These are phyloP conservation scores for Myrica gale DNA, from an alignment of 306 rosid genomes.

Conservation along the genomic window DNA sequence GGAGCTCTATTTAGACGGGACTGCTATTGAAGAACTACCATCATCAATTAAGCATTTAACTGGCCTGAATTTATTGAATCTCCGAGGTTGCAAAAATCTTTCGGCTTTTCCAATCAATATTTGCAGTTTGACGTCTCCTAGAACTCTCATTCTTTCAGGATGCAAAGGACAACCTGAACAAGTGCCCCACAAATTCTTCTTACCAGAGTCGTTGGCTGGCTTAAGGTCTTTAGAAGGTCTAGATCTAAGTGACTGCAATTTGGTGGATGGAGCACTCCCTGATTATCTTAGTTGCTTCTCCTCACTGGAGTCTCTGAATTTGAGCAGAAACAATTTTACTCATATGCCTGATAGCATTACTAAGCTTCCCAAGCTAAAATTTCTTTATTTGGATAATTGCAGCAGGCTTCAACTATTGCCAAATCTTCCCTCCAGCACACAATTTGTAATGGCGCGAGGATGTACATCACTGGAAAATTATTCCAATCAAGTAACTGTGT, in stretches of 20 bases:
- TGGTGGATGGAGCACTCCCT: conserved; percentile 13
- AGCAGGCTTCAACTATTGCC: not conserved
- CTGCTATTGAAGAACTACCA: not conserved
- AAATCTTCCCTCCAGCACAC: not conserved
- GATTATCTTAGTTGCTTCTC: conserved; percentile 11
- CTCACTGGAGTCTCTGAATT: conserved; percentile 6
- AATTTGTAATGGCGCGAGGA: not conserved
- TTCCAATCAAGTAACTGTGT: not conserved
- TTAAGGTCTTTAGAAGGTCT: conserved; percentile 1
- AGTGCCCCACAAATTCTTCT: too few relatives aligned
- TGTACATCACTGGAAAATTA: not conserved
- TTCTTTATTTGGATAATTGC: conserved; percentile 2
- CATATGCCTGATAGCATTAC: conserved; percentile 4
- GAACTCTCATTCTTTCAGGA: conserved; percentile 9
- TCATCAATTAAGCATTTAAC: not conserved
- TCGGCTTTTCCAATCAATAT: too few relatives aligned
- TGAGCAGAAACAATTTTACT: conserved; percentile 24
- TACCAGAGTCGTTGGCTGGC: not conserved
- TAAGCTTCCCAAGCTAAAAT: conserved; percentile 18
- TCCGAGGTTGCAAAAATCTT: conserved; percentile 1
- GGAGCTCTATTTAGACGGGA: not conserved
- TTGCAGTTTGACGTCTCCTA: not conserved
- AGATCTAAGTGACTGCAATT: conserved; percentile 24
- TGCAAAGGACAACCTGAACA: not conserved
- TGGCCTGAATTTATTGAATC: not conserved